These are phyloP conservation scores for Rubia occidens DNA, from an alignment of 305 asterid species.

Conservation along the genomic window DNA sequence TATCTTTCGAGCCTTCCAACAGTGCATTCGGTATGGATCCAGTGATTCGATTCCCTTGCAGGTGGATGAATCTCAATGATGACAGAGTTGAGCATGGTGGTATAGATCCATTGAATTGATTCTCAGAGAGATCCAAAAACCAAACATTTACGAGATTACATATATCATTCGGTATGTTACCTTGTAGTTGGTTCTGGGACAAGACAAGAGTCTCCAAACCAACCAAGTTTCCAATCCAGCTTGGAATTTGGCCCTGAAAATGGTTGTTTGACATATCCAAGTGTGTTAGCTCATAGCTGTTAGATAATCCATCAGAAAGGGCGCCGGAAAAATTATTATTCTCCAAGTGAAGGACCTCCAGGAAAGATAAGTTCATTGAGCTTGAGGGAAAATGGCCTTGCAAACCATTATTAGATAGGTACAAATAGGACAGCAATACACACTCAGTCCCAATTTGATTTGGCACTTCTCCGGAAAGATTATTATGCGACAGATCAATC, in stretches of 20 bases:
- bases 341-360: slow-evolving; percentile 6
- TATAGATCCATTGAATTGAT: background rate
- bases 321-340: slow-evolving; percentile 13
- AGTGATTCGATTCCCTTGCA: background rate
- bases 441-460: slow-evolving; percentile 2
- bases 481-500: slow-evolving; percentile 14
- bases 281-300: background rate
- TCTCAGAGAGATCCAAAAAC: slow-evolving; percentile 5
- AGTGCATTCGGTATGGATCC: slow-evolving; percentile 6
- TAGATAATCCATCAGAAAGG: slow-evolving; percentile 6
- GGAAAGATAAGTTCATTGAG: background rate
- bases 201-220: slow-evolving; percentile 12
- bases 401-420: slow-evolving; percentile 11
- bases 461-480: slow-evolving; percentile 16
- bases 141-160: background rate
- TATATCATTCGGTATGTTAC: background rate
- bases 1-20: background rate
- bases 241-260: slow-evolving; percentile 10
- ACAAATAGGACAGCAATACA: background rate
- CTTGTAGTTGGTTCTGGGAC: slow-evolving; percentile 9
- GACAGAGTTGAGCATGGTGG: slow-evolving; percentile 2
- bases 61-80: slow-evolving; percentile 6
- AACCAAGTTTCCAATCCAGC: slow-evolving; percentile 17
- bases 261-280: slow-evolving; percentile 17
- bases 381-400: slow-evolving; percentile 9